Percentiles rank a stretch among this genome's conserved stretches.
phyloP scores from a whole-genome alignment of 768 basidiomycete species.

The Xerocomellus intermedius region DNA sequence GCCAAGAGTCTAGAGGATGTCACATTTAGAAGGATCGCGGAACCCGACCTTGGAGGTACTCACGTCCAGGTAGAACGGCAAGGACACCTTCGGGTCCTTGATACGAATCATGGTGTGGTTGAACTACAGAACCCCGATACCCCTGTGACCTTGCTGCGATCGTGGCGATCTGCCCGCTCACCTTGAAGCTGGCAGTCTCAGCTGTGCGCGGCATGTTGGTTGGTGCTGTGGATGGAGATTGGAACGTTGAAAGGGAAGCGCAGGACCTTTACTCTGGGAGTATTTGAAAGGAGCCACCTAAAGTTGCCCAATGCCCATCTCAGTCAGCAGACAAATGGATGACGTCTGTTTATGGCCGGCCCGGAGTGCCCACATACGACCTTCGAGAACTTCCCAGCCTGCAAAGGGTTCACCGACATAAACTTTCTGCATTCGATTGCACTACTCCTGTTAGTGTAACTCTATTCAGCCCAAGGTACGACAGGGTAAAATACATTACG shows the following conservation, averaged over 20 bases:
- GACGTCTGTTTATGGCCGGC: conserved; percentile 15
- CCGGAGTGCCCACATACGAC: not conserved
- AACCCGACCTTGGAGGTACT: conserved; percentile 14
- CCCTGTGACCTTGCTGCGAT: not conserved
- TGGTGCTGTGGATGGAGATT: conserved; percentile 7
- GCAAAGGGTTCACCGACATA: not conserved
- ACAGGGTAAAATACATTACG: conserved; percentile 3
- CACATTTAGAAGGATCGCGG: not conserved
- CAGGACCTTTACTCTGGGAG: not conserved
- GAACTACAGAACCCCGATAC: conserved; percentile 43
- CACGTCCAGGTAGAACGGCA: conserved; percentile 79
- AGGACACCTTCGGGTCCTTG: conserved; percentile 79
- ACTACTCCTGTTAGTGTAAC: not conserved
- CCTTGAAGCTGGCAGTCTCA: conserved; percentile 66
- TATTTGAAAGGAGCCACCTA: conserved; percentile 1
- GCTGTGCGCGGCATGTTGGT: conserved; percentile 58
- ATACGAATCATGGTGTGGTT: conserved; percentile 90
- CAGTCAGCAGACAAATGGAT: conserved; percentile 3
- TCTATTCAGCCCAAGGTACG: not conserved
- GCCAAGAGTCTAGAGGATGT: conserved; percentile 49
- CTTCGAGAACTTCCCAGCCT: not conserved
- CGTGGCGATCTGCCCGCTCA: conserved; percentile 19
- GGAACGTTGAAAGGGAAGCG: not conserved
- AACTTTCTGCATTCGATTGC: not conserved
- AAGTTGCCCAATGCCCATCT: not conserved